Evolutionary conservation across 2,329 filamentous ascomycete genomes (phyloP).

Genomic region (Phialophora verrucosa): DNA sequence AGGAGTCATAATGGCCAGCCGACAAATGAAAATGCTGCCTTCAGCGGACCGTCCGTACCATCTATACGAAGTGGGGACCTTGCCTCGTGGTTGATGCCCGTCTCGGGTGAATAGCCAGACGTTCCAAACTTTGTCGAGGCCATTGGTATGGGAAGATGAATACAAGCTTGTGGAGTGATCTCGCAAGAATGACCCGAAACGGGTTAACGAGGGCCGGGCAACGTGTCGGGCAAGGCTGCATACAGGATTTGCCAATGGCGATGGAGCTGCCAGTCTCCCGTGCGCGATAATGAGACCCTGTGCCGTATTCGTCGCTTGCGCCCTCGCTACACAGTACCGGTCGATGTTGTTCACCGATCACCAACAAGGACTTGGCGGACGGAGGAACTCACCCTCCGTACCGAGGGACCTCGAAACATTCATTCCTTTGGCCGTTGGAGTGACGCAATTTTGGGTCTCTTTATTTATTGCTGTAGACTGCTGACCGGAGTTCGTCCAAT

Average conservation of each 20-base stretch:
- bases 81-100: background rate
- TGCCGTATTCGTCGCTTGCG: background rate
- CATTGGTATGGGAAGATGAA: background rate
- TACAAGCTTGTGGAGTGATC: constrained; percentile 8
- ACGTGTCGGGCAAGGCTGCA: constrained; percentile 10
- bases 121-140: background rate
- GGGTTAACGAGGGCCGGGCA: constrained; percentile 1
- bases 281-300: background rate
- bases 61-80: background rate
- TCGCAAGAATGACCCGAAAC: constrained; percentile 15
- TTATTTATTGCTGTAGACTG: background rate
- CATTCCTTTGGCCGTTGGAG: background rate
- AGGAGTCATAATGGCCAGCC: background rate
- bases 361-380: background rate
- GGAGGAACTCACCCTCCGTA: background rate
- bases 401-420: background rate
- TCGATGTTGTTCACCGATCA: background rate
- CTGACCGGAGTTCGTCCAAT: background rate
- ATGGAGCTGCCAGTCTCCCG: background rate
- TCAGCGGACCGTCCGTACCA: background rate
- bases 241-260: background rate
- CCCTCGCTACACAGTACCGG: background rate
- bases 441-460: background rate
- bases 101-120: background rate
- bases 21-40: background rate